Evolutionary conservation across 1,284 basidiomycete genomes (phyloP), one percentile per base, ranked within the genome.

Genomic region (Austropuccinia psidii): DNA sequence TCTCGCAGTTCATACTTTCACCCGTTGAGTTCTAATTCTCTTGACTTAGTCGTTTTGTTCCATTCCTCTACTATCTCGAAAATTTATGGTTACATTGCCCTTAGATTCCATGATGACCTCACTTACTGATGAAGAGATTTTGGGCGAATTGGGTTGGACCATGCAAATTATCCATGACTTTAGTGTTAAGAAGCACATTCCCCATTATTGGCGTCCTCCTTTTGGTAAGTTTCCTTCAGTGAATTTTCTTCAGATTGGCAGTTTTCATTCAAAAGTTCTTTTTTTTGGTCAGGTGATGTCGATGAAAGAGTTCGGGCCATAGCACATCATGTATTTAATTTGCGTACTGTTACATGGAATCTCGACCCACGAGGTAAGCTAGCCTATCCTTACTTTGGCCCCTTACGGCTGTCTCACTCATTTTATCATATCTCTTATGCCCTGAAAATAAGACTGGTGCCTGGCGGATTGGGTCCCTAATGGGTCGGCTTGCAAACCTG

Each of bases 131-230:
- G 78, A 84, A 65, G 83, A 88, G 74, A 80, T 93, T 61, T 76
- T 93, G 47, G 90, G 85, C 27, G 87, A 93, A 84, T 83, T 93
- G 75, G 92, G 89, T 5, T 93, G 88, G 87, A 88, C 89, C 0
- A 87, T 90, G 83, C 84, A 88, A 81, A 83, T 93, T 77, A 90
- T 94, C 76, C 86, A 89, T 78, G 88, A 92, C 79, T 87, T 15
- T 9, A 67, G 39, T 37, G 11, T 19, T 17, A 35, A 50, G 31
- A 65, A 49, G 5, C 27, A 24, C 19, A 21, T 67, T n/a, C 41
- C 31, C 33, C 35, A 24, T 33, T 52, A 67, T n/a, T 67, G 65
- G 65, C 47, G 65, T 27, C 65, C 65, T 37, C 65, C 90, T 21
- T 90, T 86, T 78, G 89, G 89, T 50, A 90, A 91, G 79, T 84